Percentiles rank a stretch among this genome's conserved stretches.
phyloP scores from a whole-genome alignment of 2,329 filamentous ascomycete genomes.

The Hymenoscyphus occultus region DNA sequence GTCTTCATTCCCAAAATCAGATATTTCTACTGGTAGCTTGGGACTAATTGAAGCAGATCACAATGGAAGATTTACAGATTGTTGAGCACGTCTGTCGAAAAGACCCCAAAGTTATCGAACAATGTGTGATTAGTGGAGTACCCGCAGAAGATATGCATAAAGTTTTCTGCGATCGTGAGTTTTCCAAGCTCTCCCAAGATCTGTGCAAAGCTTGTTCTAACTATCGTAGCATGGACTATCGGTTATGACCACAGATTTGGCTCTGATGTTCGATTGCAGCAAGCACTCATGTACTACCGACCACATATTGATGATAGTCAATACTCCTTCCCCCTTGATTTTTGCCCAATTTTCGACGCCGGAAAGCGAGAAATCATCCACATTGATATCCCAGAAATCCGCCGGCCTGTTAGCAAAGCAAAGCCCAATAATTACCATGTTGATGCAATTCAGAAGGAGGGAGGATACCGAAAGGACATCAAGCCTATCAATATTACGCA shows the following conservation, averaged over 20 bases:
- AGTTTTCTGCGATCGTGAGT: conserved; percentile 83
- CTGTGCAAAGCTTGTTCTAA: conserved; percentile 19
- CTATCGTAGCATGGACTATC: conserved; percentile 74
- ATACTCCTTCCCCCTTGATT: conserved; percentile 88
- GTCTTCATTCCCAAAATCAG: conserved; percentile 28
- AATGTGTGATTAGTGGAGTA: conserved; percentile 81
- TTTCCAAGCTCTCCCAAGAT: not conserved
- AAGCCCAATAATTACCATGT: conserved; percentile 78
- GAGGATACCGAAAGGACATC: conserved; percentile 73
- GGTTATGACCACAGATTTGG: conserved; percentile 91
- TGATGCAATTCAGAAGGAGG: conserved; percentile 65
- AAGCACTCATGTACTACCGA: conserved; percentile 94
- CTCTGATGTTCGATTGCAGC: conserved; percentile 74
- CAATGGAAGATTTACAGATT: conserved; percentile 81
- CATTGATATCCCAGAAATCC: conserved; percentile 66
- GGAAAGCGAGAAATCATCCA: conserved; percentile 64
- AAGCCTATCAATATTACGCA: conserved; percentile 88
- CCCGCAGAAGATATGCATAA: conserved; percentile 85
- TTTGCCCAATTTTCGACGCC: conserved; percentile 86
- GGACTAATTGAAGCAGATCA: conserved; percentile 56
- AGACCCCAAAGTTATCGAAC: conserved; percentile 85
- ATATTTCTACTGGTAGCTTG: not conserved
- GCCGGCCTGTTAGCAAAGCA: conserved; percentile 70
- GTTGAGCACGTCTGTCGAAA: conserved; percentile 75
- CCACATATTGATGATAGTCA: conserved; percentile 82